Conservation (phyloP, 345 rosid species). For the Euphorbia peplus region DNA sequence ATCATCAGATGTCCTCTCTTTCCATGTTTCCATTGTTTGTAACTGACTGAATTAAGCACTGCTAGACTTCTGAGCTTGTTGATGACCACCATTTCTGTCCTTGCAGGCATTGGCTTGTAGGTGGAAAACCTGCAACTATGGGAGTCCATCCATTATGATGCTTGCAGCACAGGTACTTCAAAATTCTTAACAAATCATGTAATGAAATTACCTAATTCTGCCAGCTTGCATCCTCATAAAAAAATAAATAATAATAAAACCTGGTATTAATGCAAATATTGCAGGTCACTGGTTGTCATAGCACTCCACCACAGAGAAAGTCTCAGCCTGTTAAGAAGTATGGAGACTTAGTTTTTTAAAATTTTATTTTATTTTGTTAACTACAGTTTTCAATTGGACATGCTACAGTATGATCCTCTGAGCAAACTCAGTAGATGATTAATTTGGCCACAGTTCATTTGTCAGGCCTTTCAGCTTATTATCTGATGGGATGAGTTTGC, state of each 20-base stretch:
- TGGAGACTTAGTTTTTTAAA: constrained; percentile 13
- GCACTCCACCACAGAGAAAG: constrained; percentile 32
- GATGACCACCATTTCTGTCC: constrained; percentile 7
- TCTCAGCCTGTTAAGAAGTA: constrained; percentile 46
- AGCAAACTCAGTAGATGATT: not conserved
- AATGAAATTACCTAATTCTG: not conserved
- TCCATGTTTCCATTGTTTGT: not conserved
- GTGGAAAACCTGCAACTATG: constrained; percentile 34
- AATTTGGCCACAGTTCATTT: not conserved
- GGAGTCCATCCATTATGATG: constrained; percentile 34
- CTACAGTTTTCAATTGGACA: constrained; percentile 5
- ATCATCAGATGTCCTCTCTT: not conserved
- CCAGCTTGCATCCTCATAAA: constrained; percentile 4
- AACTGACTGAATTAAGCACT: constrained; percentile 2
- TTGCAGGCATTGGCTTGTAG: constrained; percentile 42
- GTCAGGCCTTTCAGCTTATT: not conserved
- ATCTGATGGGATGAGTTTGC: not conserved
- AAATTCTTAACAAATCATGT: not conserved
- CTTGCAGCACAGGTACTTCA: constrained; percentile 41
- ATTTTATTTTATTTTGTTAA: not conserved
- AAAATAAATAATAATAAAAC: constrained; percentile 4
- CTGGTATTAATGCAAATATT: constrained; percentile 17
- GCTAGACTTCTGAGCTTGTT: constrained; percentile 6
- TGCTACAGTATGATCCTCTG: not conserved
- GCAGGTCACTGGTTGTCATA: constrained; percentile 40